These are phyloP conservation scores for Melampsora larici-populina DNA, from an alignment of 1,284 basidiomycete genomes.

Conservation along the genomic window DNA sequence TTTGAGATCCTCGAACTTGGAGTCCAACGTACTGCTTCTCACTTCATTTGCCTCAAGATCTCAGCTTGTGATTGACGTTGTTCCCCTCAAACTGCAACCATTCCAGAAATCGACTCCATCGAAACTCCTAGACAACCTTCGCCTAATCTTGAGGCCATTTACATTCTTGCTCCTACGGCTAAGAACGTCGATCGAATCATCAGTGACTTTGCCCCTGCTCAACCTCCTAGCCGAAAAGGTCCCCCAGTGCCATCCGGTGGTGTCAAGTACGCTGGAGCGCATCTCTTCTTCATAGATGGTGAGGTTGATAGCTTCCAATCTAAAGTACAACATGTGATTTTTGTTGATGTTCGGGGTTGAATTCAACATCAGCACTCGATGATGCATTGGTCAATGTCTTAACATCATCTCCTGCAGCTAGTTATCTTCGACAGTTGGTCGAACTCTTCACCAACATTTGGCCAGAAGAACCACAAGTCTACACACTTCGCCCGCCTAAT, in stretches of 20 bases:
- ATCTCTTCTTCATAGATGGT: slow-evolving; percentile 95
- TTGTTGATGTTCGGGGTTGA: slow-evolving; percentile 16
- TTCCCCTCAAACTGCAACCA: too few relatives aligned
- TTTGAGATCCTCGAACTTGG: slow-evolving; percentile 90
- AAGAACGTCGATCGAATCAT: slow-evolving; percentile 91
- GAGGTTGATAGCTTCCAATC: slow-evolving; percentile 49
- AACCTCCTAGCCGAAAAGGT: slow-evolving; percentile 9
- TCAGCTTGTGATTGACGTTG: too few relatives aligned
- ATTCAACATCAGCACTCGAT: slow-evolving; percentile 25
- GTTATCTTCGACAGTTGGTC: slow-evolving; percentile 28
- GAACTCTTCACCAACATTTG: slow-evolving; percentile 39
- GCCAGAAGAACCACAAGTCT: slow-evolving; percentile 70
- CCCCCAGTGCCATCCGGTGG: slow-evolving; percentile 43
- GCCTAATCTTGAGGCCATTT: slow-evolving; percentile 79
- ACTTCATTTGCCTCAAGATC: neutral
- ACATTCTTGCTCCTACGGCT: slow-evolving; percentile 87
- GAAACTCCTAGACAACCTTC: slow-evolving; percentile 66
- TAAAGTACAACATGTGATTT: neutral
- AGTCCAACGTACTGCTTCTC: slow-evolving; percentile 63
- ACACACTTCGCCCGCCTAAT: slow-evolving; percentile 70
- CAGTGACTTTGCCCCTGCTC: slow-evolving; percentile 65
- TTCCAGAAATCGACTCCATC: slow-evolving; percentile 55
- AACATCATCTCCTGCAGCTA: slow-evolving; percentile 29
- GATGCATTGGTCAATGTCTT: slow-evolving; percentile 30
- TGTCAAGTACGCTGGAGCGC: slow-evolving; percentile 78